A percentile compares a stretch with the other conserved stretches of the same genome.
phyloP scores from a whole-genome alignment of 805 yeast species.

The Zygoascus ofunaensis region DNA sequence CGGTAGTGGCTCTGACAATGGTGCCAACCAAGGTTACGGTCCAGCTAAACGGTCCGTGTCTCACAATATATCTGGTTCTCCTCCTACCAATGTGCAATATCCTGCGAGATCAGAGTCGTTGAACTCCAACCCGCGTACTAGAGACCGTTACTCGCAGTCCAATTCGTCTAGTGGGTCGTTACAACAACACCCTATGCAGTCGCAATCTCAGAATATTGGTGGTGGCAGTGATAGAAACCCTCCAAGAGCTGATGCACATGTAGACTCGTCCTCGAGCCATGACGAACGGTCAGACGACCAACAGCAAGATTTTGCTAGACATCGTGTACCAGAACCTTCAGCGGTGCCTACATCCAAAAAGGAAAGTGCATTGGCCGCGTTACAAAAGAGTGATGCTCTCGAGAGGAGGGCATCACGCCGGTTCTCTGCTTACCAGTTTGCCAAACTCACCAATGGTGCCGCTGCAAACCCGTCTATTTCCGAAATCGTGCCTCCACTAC shows the following conservation, averaged over 20 bases:
- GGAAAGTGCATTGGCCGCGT: slow-evolving; percentile 57
- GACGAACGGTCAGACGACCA: not conserved
- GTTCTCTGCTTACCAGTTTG: slow-evolving; percentile 87
- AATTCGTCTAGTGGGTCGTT: not conserved
- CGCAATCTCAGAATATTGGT: not conserved
- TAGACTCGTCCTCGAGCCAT: not conserved
- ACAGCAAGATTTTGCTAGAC: not conserved
- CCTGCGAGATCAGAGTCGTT: slow-evolving; percentile 13
- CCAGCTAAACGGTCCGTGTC: not conserved
- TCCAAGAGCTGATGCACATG: not conserved
- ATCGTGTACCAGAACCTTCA: not conserved
- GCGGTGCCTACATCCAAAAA: slow-evolving; percentile 6
- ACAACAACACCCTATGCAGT: not conserved
- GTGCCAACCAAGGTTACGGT: not conserved
- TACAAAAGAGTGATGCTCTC: slow-evolving; percentile 74
- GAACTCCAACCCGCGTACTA: not conserved
- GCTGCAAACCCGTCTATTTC: slow-evolving; percentile 16
- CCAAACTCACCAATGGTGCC: slow-evolving; percentile 48
- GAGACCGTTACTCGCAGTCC: not conserved
- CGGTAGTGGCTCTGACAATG: not conserved
- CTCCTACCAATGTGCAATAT: slow-evolving; percentile 1
- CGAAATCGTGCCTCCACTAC: slow-evolving; percentile 22
- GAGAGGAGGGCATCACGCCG: slow-evolving; percentile 91
- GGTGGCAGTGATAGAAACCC: too few species aligned
- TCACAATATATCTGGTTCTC: not conserved